Base-by-base conservation (phyloP, 108 stramenopile species). In the Cylindrotheca closterium region DNA sequence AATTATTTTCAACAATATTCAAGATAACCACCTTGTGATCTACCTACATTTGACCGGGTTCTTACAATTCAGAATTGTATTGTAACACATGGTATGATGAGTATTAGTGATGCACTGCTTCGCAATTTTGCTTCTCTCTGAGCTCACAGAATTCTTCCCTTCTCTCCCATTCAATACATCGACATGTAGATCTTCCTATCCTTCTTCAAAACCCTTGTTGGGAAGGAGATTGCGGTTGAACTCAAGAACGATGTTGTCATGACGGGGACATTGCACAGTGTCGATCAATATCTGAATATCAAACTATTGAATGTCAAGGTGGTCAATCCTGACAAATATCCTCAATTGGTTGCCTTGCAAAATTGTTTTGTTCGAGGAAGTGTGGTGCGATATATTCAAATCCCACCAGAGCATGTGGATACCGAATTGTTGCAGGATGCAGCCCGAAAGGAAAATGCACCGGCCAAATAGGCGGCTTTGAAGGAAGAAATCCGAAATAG, bases 121-220 rank as follows among this genome's bases (percentile, higher is more conserved):
- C n/a, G n/a, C n/a, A n/a, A n/a, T n/a, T n/a, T n/a, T n/a, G n/a
- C n/a, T n/a, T n/a, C n/a, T n/a, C n/a, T n/a, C n/a, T n/a, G n/a
- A n/a, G n/a, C n/a, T n/a, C n/a, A n/a, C n/a, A n/a, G n/a, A n/a
- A n/a, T n/a, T n/a, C n/a, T n/a, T n/a, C n/a, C n/a, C n/a, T n/a
- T n/a, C n/a, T n/a, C n/a, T n/a, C n/a, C n/a, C n/a, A n/a, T n/a
- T n/a, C n/a, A n/a, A n/a, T n/a, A n/a, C n/a, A n/a, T n/a, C n/a
- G n/a, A n/a, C n/a, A n/a, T n/a, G n/a, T n/a, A 98, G 99, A 79
- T 99, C 67, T 99, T 99, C 74, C 91, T 93, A 60, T 97, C 98
- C 32, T 98, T 99, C 67, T 99, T 99, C 97, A 99, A 99, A 78
- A 99, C 97, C n/a, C 86, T 99, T 49, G 97, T 98, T 25, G 97